Base-by-base conservation (phyloP, 345 rosid genomes). In the Cochlearia excelsa region DNA sequence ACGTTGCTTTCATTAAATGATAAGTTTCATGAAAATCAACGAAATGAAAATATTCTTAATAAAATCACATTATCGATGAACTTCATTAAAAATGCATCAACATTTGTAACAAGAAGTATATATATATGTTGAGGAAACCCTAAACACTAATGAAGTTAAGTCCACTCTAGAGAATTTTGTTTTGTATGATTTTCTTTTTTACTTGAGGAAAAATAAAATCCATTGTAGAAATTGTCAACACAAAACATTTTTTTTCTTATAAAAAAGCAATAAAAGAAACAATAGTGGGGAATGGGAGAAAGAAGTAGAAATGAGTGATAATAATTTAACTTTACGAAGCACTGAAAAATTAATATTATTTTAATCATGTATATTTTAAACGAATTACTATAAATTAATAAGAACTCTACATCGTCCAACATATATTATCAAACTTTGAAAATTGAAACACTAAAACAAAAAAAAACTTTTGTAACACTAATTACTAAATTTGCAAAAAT, bases 1-100 rank as follows among this genome's bases (percentile, higher is more conserved):
- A 68, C 30, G 42, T 46, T 53, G 38, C 56, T 61, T 54, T 54
- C 51, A 41, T 38, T 52, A 37, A 59, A 52, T 60, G 34, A 52
- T 43, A 37, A 16, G 23, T 60, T 60, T 38, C 61, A 37, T 52
- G 55, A 54, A 51, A 59, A 60, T 68, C 49, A 59, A 60, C 60
- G 41, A 45, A 16, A 16, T 16, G 23, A 16, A 16, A 16, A 16
- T 16, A 16, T 16, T 16, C 23, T 16, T 57, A 39, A 7, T 59
- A 2, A 37, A 23, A 59, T 23, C 44, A 45, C 26, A 59, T 16
- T 16, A 16, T 16, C 23, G 23, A 16, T 16, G 23, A 16, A 16
- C 23, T 16, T 16, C 23, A 16, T 16, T 16, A 16, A 16, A 16
- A 16, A 16, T 16, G 23, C 23, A 16, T 16, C 23, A 16, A 16